Evolutionary conservation across 2,329 filamentous ascomycete species (phyloP), one percentile per base, ranked within the genome.

Genomic region (Phyllachora maydis): DNA sequence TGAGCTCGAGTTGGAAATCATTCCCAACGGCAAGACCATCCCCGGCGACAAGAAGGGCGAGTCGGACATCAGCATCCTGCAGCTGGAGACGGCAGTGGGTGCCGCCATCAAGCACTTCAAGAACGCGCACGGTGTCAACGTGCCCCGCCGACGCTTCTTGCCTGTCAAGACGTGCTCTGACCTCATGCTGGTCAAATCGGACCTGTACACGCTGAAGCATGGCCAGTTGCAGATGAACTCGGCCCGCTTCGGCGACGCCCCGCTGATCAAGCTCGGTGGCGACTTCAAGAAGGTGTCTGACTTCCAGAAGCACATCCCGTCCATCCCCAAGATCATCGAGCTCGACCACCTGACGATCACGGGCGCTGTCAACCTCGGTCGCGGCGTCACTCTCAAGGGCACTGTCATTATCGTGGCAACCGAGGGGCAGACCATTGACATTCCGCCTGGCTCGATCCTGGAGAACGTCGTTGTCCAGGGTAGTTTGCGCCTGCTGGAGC

Each of bases 271-370:
- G 75, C 76, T 98, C 26, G 88, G 88, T 40, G 72, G 71, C 43
- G 88, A 98, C 65, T 98, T 98, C 71, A 98, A 98, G 76, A 98
- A 98, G 72, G 88, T 98, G 18, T 95, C 85, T 2, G 88, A 82
- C 59, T 90, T 90, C 65, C 74, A 82, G 58, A 73, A 79, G 53
- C 74, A 74, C 46, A 83, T 90, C 37, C 64, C 75, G 8, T 81
- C 73, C 33, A 90, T 90, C 40, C 79, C 79, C 43, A 83, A 79
- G 65, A 83, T 90, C 39, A 69, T 88, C 35, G 79, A 90, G 59
- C 67, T 88, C 23, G 79, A 90, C 45, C 88, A 98, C 48, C 67
- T 98, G 29, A 98, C 88, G 45, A 92, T 98, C 41, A 98, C 88
- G 17, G 88, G 88, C 45, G 81, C 82, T 21, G 88, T 98, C 50